phyloP scores from a whole-genome alignment of 495 filamentous ascomycete species.

The Penicillium chermesinum region DNA sequence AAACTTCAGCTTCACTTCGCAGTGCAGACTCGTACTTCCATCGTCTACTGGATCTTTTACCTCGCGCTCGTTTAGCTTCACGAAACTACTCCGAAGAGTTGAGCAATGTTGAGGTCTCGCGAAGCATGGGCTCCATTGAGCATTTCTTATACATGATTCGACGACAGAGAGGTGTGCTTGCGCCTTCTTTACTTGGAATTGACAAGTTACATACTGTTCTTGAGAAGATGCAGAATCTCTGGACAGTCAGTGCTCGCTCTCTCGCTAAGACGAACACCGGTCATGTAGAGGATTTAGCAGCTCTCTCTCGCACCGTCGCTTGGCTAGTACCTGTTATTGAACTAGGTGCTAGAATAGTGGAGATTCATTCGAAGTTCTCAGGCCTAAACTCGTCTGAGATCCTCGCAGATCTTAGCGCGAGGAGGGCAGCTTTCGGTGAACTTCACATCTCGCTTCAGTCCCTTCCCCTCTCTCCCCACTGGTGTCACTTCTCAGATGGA shows the following conservation, averaged over 20 bases:
- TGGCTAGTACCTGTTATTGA: conserved; percentile 50
- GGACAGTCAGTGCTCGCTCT: conserved; percentile 30
- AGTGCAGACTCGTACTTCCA: conserved; percentile 71
- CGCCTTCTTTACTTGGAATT: conserved; percentile 35
- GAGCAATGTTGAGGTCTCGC: conserved; percentile 65
- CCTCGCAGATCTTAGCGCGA: conserved; percentile 39
- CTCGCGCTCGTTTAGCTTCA: conserved; percentile 57
- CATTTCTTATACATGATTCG: conserved; percentile 66
- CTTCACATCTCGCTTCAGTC: conserved; percentile 36
- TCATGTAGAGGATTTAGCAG: conserved; percentile 14
- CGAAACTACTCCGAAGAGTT: conserved; percentile 78
- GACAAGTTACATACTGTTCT: conserved; percentile 32
- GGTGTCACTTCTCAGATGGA: conserved; percentile 46
- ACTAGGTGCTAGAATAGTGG: conserved; percentile 40
- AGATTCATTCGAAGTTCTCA: conserved; percentile 58
- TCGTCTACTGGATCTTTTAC: conserved; percentile 64
- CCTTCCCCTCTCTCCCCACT: conserved; percentile 50
- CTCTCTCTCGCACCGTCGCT: conserved; percentile 26
- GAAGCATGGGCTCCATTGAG: conserved; percentile 78
- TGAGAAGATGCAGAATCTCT: conserved; percentile 37
- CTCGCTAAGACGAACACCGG: conserved; percentile 24
- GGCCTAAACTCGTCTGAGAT: conserved; percentile 39
- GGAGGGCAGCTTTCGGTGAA: conserved; percentile 42
- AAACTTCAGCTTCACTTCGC: conserved; percentile 17
- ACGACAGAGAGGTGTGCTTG: conserved; percentile 57